Conservation (phyloP, 768 basidiomycete genomes). For the Infundibulicybe gibba region DNA sequence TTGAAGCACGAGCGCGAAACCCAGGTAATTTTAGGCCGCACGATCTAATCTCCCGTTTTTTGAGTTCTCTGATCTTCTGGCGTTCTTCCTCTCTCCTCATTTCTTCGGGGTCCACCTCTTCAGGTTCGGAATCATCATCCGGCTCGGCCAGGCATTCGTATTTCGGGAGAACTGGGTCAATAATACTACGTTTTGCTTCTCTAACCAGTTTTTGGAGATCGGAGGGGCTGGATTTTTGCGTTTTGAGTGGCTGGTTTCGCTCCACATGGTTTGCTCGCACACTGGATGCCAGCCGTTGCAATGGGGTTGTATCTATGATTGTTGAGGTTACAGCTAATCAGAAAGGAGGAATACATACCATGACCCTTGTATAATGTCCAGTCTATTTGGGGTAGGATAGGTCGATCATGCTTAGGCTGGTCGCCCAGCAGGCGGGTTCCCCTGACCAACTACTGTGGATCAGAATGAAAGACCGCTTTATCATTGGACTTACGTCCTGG, state of each 20-base stretch:
- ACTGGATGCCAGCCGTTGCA: constrained; percentile 42
- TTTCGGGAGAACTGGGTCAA: constrained; percentile 43
- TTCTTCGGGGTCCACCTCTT: constrained; percentile 36
- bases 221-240: constrained; percentile 44
- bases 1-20: constrained; percentile 14
- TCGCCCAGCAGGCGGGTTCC: constrained; percentile 32
- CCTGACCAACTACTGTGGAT: too few species aligned
- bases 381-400: constrained; percentile 41
- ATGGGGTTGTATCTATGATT: constrained; percentile 47
- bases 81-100: constrained; percentile 39
- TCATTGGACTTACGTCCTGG: too few species aligned
- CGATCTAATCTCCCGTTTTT: constrained; percentile 42
- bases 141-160: constrained; percentile 28
- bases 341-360: constrained; percentile 38
- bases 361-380: constrained; percentile 57
- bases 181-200: constrained; percentile 41
- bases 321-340: background rate
- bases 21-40: constrained; percentile 26
- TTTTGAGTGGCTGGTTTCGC: constrained; percentile 31
- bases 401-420: constrained; percentile 36
- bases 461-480: too few species aligned
- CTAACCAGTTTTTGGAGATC: constrained; percentile 58
- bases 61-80: constrained; percentile 52
- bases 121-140: constrained; percentile 33
- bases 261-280: constrained; percentile 30